A percentile compares a stretch with the other conserved stretches of the same genome.
Evolutionary conservation across 208 protist species (phyloP).

Genomic region (Porcisia deanei): DNA sequence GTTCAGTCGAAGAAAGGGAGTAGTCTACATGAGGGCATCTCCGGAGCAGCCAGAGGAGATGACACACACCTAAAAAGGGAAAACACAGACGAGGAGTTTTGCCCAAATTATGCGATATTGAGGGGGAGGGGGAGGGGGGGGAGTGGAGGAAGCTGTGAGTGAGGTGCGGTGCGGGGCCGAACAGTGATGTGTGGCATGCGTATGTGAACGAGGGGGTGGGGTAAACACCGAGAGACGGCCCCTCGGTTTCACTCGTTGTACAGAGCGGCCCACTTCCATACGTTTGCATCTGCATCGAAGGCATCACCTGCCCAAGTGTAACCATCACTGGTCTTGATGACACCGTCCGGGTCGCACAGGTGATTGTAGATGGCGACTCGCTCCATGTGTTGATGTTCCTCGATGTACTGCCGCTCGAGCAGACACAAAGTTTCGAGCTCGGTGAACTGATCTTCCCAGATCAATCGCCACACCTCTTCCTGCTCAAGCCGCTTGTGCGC

Average conservation of each 20-base stretch:
- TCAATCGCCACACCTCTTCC: conserved; percentile 43
- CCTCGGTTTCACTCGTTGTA: conserved; percentile 8
- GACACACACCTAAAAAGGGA: too few relatives aligned
- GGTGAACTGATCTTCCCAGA: conserved; percentile 31
- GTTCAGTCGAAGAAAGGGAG: neutral
- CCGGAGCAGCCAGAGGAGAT: neutral
- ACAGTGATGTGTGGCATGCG: neutral
- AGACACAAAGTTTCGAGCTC: conserved; percentile 28
- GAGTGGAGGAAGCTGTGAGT: too few relatives aligned
- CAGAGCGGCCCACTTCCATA: conserved; percentile 6
- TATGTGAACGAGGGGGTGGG: neutral
- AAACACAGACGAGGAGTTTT: too few relatives aligned
- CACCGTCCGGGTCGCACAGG: conserved; percentile 2
- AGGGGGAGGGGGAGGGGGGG: neutral
- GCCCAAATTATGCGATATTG: neutral
- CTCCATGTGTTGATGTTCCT: conserved; percentile 27
- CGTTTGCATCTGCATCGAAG: neutral
- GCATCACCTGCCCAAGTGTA: neutral
- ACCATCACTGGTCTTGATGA: neutral
- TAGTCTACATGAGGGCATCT: neutral
- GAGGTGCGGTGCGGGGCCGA: neutral
- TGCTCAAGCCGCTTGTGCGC: conserved; percentile 41
- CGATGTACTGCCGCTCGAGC: conserved; percentile 35
- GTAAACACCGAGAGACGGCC: neutral
- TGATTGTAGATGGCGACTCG: conserved; percentile 13